Conservation (phyloP, 2,329 filamentous ascomycete species). For the Triangularia verruculosa region DNA sequence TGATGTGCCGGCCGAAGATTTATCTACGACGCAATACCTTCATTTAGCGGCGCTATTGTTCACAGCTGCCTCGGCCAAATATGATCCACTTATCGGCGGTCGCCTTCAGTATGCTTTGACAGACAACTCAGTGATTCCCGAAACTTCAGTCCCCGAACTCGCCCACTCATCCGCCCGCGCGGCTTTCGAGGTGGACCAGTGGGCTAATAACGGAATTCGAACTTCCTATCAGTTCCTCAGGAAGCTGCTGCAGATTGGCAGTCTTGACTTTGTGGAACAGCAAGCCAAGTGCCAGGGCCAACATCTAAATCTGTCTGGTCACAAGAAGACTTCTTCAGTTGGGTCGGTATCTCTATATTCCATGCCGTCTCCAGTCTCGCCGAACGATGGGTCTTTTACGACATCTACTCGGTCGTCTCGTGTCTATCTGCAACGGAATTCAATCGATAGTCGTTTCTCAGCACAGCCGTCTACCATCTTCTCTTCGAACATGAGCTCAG, state of each 20-base stretch:
- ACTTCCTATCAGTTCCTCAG: conserved; percentile 33
- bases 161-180: conserved; percentile 29
- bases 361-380: neutral
- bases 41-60: conserved; percentile 32
- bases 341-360: conserved; percentile 8
- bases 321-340: neutral
- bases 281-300: neutral
- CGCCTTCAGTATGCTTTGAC: conserved; percentile 31
- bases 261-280: conserved; percentile 29
- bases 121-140: conserved; percentile 29
- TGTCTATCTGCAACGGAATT: conserved; percentile 16
- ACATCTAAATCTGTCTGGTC: neutral
- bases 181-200: conserved; percentile 29
- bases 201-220: conserved; percentile 31
- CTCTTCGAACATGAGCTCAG: conserved; percentile 23
- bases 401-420: conserved; percentile 5
- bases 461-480: conserved; percentile 20
- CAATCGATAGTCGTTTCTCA: conserved; percentile 20
- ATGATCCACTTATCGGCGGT: conserved; percentile 31
- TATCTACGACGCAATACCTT: conserved; percentile 31
- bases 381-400: conserved; percentile 4
- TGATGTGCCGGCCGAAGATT: conserved; percentile 28
- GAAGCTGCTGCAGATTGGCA: conserved; percentile 31
- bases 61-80: conserved; percentile 34
- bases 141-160: conserved; percentile 29